Evolutionary conservation across 306 rosid species (phyloP), one percentile per base, ranked within the genome.

Genomic region (Astragalus glycyphyllos): DNA sequence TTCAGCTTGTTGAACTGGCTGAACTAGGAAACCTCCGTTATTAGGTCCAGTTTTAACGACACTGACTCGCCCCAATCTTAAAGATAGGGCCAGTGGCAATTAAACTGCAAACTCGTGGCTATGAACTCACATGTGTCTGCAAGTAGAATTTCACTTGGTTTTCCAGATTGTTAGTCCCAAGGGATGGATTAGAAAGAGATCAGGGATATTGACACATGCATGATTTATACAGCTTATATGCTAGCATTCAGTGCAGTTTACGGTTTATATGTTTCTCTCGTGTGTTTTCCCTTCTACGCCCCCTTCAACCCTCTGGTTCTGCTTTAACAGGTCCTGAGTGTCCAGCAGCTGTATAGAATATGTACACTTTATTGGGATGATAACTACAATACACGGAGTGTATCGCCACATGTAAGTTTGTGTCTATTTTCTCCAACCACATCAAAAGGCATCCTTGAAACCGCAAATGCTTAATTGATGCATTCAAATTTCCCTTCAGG

Each of bases 291-390:
- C 37, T 67, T 20, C 20, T 55, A 23, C 37, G 3, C 31, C 31
- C 31, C 54, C 13, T 32, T 48, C 45, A 14, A 32, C 49, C 50
- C 63, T 15, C 16, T 34, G 71, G 8, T 63, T 65, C 73, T 75
- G 74, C 55, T 78, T 81, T 34, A 73, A 47, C 86, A 92, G 98
- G 82, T 93, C 77, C 75, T 93, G 71, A 88, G 96, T 77, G 91
- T 93, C 75, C 98, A 93, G 81, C 98, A 93, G 72, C 90, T 93
- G 60, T 93, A 89, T 51, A 88, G 97, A 86, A 93, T 93, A 77
- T 93, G 98, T 55, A 82, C 93, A 29, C 92, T 93, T 53, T 93
- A 93, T 77, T 90, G 96, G 91, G 98, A 93, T 37, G 98, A 68
- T 68, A 90, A 85, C 78, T 93, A 93, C 58, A 90, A 90, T 74